phyloP scores from a whole-genome alignment of 768 basidiomycete genomes.

The Leccinellum luteum region DNA sequence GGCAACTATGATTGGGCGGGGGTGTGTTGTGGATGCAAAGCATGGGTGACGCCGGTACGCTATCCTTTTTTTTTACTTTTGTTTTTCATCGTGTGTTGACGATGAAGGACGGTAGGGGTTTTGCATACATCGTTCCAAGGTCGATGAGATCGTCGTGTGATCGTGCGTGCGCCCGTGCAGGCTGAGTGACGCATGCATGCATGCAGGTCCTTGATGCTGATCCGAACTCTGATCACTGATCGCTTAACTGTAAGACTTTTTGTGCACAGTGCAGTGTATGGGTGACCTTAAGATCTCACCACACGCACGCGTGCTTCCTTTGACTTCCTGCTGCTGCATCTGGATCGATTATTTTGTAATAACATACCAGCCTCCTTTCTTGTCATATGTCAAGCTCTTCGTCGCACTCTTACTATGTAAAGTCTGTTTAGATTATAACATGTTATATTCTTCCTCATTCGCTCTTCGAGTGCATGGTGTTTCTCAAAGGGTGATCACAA shows the following conservation, averaged over 20 bases:
- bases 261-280: not conserved
- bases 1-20: slow-evolving; percentile 99
- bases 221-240: not conserved
- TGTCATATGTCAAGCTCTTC: too few species aligned
- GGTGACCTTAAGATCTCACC: not conserved
- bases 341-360: not conserved
- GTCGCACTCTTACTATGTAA: too few species aligned
- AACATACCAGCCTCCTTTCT: not conserved
- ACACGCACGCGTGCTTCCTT: not conserved
- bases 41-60: slow-evolving; percentile 85
- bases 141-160: slow-evolving; percentile 52
- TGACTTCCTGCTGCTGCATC: not conserved
- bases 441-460: not conserved
- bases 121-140: slow-evolving; percentile 66
- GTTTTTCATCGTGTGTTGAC: not conserved
- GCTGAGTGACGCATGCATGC: not conserved
- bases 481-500: too few species aligned
- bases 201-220: not conserved
- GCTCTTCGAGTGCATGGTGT: too few species aligned
- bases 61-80: not conserved
- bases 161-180: not conserved
- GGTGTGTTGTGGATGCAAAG: slow-evolving; percentile 83
- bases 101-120: slow-evolving; percentile 38
- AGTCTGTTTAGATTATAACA: too few species aligned
- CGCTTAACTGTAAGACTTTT: not conserved